Base-by-base conservation (phyloP, 1,139 yeast genomes). In the Trichomonascaceae sp. region DNA sequence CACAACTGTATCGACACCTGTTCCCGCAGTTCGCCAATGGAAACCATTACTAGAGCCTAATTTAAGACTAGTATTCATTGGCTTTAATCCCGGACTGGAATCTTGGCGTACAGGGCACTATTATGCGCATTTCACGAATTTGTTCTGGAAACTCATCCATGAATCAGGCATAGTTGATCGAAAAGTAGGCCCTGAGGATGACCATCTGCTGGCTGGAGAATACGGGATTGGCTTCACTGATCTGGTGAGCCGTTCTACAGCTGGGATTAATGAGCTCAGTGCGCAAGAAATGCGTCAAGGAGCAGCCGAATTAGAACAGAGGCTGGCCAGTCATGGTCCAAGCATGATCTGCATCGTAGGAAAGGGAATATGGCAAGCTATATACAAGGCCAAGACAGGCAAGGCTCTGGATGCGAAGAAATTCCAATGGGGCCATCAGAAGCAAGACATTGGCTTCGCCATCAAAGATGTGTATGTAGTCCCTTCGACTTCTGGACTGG, bases 401-500 rank as follows among this genome's bases (percentile, higher is more conserved):
- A 57, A 55, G 22, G 47, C 60, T 12, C 53, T 63, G 19, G 53
- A 58, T 8, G 46, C 60, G 30, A 57, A 61, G 36, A 52, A 55
- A 9, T 77, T 77, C 54, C 39, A 63, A 19, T 86, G 86, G 82
- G 93, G 91, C 0, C 61, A 66, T 55, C 85, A 79, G 58, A 56
- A 63, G 15, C 22, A 32, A 15, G 54, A 9, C 56, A 61, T 46
- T 17, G 41, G 15, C 13, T 59, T 70, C 51, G 71, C 63, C 3
- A 58, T 58, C 1, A 57, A 62, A 7, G 41, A 44, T 4, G 62
- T 83, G 0, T 81, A 76, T 65, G 91, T 86, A 4, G 77, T 85
- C 45, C 93, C 93, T 2, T 83, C 84, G 52, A 85, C 93, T 0
- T 84, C 90, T 1, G 95, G 95, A 0, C 70, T 87, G n/a, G 93